phyloP scores from a whole-genome alignment of 225 moss, liverwort and hornwort species.

The Marchantia polymorpha region DNA sequence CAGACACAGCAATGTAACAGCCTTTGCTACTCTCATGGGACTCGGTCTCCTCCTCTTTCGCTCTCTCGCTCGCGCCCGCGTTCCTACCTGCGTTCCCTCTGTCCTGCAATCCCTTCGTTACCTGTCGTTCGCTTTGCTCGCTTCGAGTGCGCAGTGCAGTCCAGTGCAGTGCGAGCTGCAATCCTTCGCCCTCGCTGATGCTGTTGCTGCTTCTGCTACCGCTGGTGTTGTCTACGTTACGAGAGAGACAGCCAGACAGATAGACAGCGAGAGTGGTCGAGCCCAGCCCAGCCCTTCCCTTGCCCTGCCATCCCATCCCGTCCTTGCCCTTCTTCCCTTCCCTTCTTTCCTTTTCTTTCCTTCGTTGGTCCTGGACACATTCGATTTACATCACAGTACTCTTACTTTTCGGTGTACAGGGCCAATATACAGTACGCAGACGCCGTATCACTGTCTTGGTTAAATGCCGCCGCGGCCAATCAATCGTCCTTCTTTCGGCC shows the following conservation, averaged over 20 bases:
- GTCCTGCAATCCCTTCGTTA: background rate
- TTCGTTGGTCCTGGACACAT: background rate
- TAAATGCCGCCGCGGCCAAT: background rate
- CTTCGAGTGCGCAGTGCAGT: background rate
- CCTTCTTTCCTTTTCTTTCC: background rate
- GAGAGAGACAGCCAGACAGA: background rate
- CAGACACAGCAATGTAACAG: slow-evolving; percentile 5
- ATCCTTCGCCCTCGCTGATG: background rate
- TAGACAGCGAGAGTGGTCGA: background rate
- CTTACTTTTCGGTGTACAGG: background rate
- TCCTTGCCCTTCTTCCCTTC: background rate
- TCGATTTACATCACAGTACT: background rate
- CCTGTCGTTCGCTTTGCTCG: background rate
- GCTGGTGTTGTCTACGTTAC: background rate
- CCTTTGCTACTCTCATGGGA: background rate
- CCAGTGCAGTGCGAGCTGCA: background rate
- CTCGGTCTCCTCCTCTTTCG: background rate
- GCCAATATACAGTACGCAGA: background rate
- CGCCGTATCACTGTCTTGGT: background rate
- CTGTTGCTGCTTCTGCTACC: background rate
- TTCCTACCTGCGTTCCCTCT: background rate
- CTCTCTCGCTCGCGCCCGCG: background rate
- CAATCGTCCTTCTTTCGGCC: background rate
- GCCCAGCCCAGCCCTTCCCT: background rate
- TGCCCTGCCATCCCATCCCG: background rate